A percentile compares a stretch with the other conserved stretches of the same genome.
phyloP scores from a whole-genome alignment of 2,329 filamentous ascomycete genomes.

The Paraconiothyrium sp. region DNA sequence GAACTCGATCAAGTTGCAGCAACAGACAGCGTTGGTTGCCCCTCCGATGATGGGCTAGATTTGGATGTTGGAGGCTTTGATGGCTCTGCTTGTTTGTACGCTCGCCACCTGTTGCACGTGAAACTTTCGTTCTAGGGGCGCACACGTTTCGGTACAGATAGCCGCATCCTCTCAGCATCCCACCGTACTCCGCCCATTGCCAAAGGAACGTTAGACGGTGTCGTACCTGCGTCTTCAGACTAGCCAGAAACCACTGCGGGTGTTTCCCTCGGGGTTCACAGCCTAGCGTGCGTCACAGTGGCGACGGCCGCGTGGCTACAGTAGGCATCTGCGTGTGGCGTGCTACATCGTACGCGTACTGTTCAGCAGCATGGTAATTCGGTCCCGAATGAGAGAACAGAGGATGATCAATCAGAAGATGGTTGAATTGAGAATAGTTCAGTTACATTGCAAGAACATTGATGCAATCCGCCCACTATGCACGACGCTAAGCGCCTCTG shows the following conservation, averaged over 20 bases:
- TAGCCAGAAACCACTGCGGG: not conserved
- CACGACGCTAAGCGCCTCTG: not conserved
- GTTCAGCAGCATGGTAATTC: not conserved
- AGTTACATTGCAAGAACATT: not conserved
- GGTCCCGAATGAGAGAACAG: not conserved
- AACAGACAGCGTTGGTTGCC: not conserved
- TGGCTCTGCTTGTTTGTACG: not conserved
- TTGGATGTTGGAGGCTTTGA: not conserved
- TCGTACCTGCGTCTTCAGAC: constrained; percentile 1
- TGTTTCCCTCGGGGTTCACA: not conserved
- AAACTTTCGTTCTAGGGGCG: not conserved
- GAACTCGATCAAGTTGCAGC: not conserved
- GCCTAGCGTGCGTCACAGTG: not conserved
- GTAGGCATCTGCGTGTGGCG: not conserved
- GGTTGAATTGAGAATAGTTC: not conserved
- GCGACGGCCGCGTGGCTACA: not conserved
- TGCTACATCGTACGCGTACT: constrained; percentile 5
- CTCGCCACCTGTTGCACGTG: no score
- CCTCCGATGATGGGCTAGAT: not conserved
- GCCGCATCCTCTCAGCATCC: not conserved
- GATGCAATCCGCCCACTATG: constrained; percentile 3
- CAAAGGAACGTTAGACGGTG: not conserved
- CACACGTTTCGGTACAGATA: not conserved
- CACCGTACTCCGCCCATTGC: not conserved
- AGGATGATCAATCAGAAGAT: not conserved